Percentiles rank a stretch among this genome's conserved stretches.
Conservation (phyloP, 306 rosid species). For the Macrotyloma uniflorum region DNA sequence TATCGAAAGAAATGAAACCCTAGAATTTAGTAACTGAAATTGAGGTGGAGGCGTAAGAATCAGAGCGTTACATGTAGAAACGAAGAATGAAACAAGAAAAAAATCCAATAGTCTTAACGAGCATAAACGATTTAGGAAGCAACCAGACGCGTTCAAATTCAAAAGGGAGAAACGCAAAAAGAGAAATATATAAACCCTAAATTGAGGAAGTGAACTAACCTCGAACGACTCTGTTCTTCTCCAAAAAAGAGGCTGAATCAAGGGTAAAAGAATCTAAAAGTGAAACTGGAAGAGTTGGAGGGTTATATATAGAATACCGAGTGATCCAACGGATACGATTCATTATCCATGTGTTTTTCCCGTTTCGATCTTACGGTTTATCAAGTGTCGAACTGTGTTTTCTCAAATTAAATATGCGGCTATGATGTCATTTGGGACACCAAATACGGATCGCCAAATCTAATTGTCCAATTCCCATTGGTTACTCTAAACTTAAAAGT, state of each 20-base stretch:
- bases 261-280: background rate
- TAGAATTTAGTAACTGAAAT: no score
- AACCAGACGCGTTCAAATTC: background rate
- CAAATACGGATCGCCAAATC: constrained; percentile 50
- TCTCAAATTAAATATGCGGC: constrained; percentile 46
- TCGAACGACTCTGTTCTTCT: background rate
- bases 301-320: constrained; percentile 43
- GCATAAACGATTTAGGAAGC: background rate
- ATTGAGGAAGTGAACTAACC: constrained; percentile 21
- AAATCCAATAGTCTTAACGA: no score
- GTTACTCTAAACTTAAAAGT: background rate
- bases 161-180: background rate
- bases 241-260: background rate
- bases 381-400: constrained; percentile 47
- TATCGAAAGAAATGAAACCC: background rate
- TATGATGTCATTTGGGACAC: constrained; percentile 1
- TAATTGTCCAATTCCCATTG: constrained; percentile 44
- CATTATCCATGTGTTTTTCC: constrained; percentile 57
- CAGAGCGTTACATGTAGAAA: background rate
- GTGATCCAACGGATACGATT: constrained; percentile 51
- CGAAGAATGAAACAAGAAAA: background rate
- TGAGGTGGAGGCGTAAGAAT: background rate
- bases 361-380: constrained; percentile 42
- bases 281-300: rapidly evolving
- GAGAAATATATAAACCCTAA: background rate